Evolutionary conservation across 1,139 yeast genomes (phyloP).

Genomic region (Saccharomyces hybrid): DNA sequence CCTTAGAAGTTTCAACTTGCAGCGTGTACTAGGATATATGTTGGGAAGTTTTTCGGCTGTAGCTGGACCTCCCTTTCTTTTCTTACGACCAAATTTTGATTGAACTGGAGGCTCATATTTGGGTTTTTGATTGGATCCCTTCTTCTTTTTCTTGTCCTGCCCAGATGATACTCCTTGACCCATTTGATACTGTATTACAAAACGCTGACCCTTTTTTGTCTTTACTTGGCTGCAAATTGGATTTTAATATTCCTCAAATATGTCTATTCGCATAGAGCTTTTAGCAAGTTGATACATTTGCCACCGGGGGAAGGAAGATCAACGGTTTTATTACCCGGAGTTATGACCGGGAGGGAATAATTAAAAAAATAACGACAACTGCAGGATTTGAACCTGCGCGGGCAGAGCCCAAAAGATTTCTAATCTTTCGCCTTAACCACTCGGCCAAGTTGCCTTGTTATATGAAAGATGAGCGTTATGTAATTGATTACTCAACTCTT

Average conservation of each 20-base stretch:
- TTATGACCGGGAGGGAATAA: no score
- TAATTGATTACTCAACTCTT: no score
- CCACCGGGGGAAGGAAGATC: no score
- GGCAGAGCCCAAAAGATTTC: conserved; percentile 44
- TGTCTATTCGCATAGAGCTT: no score
- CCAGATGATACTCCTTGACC: conserved; percentile 81
- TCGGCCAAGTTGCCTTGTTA: conserved; percentile 42
- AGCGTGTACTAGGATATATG: conserved; percentile 88
- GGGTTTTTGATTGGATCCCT: conserved; percentile 73
- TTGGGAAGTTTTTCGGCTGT: conserved; percentile 79
- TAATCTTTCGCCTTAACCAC: conserved; percentile 50
- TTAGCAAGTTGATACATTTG: no score
- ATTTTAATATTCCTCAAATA: background rate
- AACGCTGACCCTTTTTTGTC: background rate
- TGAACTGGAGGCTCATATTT: conserved; percentile 98
- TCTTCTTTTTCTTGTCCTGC: conserved; percentile 66
- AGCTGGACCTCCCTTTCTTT: conserved; percentile 86
- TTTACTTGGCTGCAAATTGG: background rate
- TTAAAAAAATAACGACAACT: conserved; percentile 30
- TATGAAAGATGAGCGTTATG: background rate
- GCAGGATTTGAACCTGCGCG: conserved; percentile 37
- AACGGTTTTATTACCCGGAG: no score
- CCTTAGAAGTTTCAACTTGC: conserved; percentile 81
- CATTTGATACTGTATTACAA: conserved; percentile 29
- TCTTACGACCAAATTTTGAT: conserved; percentile 71